These are phyloP conservation scores for Syncephalastrum racemosum DNA, from an alignment of 371 early-diverging fungal species.

Conservation along the genomic window DNA sequence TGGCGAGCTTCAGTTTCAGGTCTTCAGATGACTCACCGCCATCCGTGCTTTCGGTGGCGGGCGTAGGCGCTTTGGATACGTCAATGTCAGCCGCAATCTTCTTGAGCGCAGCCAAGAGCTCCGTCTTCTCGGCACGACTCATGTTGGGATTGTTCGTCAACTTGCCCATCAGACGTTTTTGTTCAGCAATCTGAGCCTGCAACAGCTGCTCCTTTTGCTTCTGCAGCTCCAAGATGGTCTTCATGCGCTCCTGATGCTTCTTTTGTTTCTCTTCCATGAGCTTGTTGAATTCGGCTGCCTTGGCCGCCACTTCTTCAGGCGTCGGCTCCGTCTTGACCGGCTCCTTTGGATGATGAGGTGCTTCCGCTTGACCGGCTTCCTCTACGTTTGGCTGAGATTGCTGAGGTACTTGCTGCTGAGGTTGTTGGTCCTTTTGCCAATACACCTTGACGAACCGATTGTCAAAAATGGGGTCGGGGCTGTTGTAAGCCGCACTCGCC, in stretches of 20 bases:
- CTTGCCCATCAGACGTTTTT: conserved; percentile 58
- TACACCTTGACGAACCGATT: conserved; percentile 90
- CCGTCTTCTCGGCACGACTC: conserved; percentile 51
- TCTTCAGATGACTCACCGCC: conserved; percentile 5
- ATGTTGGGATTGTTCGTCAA: conserved; percentile 48
- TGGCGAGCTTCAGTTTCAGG: conserved; percentile 63
- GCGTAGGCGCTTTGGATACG: conserved; percentile 11
- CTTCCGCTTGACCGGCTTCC: not conserved
- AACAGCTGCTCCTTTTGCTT: conserved; percentile 57
- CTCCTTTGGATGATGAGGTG: conserved; percentile 2
- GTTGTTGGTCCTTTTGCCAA: conserved; percentile 28
- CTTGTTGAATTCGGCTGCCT: conserved; percentile 37
- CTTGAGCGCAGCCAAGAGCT: conserved; percentile 44
- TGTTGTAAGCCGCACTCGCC: conserved; percentile 72
- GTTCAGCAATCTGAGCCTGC: conserved; percentile 55
- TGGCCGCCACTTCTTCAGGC: conserved; percentile 40
- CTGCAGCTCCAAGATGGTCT: conserved; percentile 55
- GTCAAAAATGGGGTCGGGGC: conserved; percentile 82
- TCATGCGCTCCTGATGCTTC: conserved; percentile 53
- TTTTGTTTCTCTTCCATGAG: conserved; percentile 30
- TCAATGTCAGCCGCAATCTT: conserved; percentile 37
- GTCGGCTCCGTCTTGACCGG: conserved; percentile 31
- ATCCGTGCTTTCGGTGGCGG: conserved; percentile 18
- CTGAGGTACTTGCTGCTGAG: conserved; percentile 14
- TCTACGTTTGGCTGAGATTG: conserved; percentile 7